Evolutionary conservation across 495 filamentous ascomycete genomes (phyloP).

Genomic region (Terfezia boudieri): DNA sequence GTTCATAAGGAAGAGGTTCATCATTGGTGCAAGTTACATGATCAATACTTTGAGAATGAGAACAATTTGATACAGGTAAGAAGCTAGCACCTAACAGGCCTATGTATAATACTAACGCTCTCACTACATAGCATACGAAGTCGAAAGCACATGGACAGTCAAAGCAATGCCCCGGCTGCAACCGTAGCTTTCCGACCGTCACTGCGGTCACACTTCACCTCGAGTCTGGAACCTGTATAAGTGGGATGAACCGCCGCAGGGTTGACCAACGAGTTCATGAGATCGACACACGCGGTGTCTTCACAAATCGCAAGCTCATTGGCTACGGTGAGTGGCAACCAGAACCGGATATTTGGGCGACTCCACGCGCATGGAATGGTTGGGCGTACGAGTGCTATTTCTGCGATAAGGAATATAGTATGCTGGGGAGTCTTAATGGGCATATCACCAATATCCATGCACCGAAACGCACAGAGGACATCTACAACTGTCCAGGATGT

Average conservation of each 20-base stretch:
- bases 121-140: neutral
- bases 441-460: neutral
- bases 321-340: neutral
- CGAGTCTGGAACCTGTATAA: neutral
- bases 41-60: neutral
- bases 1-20: neutral
- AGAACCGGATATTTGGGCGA: neutral
- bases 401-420: neutral
- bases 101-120: neutral
- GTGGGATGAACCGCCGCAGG: neutral
- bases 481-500: neutral
- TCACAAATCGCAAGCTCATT: neutral
- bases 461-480: neutral
- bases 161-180: neutral
- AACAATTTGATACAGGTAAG: neutral
- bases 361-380: neutral
- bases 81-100: neutral
- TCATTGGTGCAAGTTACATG: neutral
- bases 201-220: neutral
- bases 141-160: neutral
- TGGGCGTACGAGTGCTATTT: neutral
- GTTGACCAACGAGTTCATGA: neutral
- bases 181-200: neutral
- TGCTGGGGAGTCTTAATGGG: neutral
- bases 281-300: neutral